These are phyloP conservation scores for Acer negundo DNA, from an alignment of 345 rosid species.

Conservation along the genomic window DNA sequence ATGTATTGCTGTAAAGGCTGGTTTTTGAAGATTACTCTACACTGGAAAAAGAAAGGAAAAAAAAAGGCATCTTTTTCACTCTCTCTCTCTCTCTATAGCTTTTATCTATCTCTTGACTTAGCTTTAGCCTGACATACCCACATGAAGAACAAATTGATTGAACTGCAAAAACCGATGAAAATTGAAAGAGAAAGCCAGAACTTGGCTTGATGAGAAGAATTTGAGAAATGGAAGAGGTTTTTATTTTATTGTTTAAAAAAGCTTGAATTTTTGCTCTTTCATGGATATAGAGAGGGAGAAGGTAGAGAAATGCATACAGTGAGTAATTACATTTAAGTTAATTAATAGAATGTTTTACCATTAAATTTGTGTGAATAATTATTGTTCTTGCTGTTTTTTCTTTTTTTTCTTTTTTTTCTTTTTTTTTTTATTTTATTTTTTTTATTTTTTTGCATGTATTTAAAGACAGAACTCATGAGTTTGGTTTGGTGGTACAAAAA, in stretches of 20 bases:
- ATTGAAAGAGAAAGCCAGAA: too few species aligned
- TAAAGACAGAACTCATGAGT: background rate
- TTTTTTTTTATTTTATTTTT: background rate
- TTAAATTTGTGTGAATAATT: background rate
- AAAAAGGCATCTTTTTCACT: constrained; percentile 17
- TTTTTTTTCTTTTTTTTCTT: too few species aligned
- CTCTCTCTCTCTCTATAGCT: background rate
- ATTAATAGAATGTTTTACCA: background rate
- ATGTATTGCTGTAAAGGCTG: constrained; percentile 42
- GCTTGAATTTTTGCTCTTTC: background rate
- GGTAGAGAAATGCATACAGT: background rate
- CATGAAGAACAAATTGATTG: background rate
- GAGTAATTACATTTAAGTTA: background rate
- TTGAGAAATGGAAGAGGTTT: background rate
- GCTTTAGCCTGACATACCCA: constrained; percentile 29
- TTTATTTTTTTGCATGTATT: constrained; percentile 9
- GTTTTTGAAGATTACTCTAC: constrained; percentile 36
- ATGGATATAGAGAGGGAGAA: background rate
- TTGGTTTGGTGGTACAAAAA: background rate
- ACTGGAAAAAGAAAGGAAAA: constrained; percentile 22
- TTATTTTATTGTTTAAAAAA: background rate
- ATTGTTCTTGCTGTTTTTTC: too few species aligned
- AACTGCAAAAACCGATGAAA: background rate
- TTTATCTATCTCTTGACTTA: constrained; percentile 16
- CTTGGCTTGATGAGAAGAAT: too few species aligned